Evolutionary conservation across 208 protist genomes (phyloP).

Genomic region (Trypanosoma brucei): DNA sequence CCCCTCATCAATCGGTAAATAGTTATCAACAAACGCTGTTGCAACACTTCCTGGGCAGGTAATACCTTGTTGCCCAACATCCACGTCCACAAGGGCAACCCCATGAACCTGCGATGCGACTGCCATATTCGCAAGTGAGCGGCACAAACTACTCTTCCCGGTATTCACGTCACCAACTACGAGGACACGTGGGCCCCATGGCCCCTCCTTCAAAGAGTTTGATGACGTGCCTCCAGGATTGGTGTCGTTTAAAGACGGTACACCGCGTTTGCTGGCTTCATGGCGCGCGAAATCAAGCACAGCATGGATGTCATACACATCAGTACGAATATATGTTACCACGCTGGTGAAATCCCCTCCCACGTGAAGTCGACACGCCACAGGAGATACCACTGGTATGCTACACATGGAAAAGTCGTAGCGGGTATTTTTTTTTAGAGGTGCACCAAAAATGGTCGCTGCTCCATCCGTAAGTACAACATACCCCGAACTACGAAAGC

Average conservation of each 20-base stretch:
- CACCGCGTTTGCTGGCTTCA: slow-evolving; percentile 25
- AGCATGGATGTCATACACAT: slow-evolving; percentile 48
- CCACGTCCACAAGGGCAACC: slow-evolving; percentile 65
- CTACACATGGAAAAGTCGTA: slow-evolving; percentile 48
- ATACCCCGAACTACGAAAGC: slow-evolving; percentile 22
- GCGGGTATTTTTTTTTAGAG: slow-evolving; percentile 48
- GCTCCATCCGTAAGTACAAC: slow-evolving; percentile 50
- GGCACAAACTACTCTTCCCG: slow-evolving; percentile 54
- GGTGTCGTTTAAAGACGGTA: not conserved
- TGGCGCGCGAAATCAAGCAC: slow-evolving; percentile 44
- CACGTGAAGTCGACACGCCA: slow-evolving; percentile 38
- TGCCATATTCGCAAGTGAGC: slow-evolving; percentile 67
- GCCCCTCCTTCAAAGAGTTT: slow-evolving; percentile 6
- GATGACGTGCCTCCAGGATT: not conserved
- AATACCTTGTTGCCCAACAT: slow-evolving; percentile 72
- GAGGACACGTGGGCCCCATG: slow-evolving; percentile 55
- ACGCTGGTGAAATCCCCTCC: slow-evolving; percentile 30
- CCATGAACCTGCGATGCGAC: slow-evolving; percentile 26
- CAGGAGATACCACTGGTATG: slow-evolving; percentile 35
- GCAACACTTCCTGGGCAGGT: slow-evolving; percentile 70
- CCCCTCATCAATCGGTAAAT: slow-evolving; percentile 58
- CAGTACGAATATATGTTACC: slow-evolving; percentile 19
- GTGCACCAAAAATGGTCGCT: slow-evolving; percentile 45
- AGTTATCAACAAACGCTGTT: slow-evolving; percentile 53
- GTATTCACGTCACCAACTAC: slow-evolving; percentile 70